phyloP scores from a whole-genome alignment of 768 basidiomycete species.

The Leccinum arenicola region DNA sequence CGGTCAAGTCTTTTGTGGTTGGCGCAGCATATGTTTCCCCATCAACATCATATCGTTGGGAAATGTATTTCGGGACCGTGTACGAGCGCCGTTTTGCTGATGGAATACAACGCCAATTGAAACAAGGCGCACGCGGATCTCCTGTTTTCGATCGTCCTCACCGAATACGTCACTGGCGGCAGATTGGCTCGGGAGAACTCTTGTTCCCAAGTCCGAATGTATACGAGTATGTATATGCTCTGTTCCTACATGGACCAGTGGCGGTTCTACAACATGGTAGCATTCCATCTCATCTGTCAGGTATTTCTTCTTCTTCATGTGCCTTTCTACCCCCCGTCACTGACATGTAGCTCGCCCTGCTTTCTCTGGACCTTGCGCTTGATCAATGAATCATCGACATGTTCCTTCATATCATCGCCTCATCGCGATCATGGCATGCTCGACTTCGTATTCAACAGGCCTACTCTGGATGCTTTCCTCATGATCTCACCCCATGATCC shows the following conservation, averaged over 20 bases:
- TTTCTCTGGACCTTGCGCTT: not conserved
- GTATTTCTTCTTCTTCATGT: not conserved
- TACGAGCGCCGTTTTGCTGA: not conserved
- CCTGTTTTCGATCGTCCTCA: not conserved
- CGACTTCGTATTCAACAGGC: not conserved
- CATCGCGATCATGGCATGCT: not conserved
- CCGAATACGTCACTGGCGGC: not conserved
- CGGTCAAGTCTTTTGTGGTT: not conserved
- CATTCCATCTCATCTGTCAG: slow-evolving; percentile 1
- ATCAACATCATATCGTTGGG: not conserved
- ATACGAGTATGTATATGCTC: not conserved
- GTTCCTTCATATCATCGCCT: not conserved
- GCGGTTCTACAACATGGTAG: not conserved
- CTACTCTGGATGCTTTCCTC: not conserved
- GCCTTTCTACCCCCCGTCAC: not conserved
- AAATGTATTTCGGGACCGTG: not conserved
- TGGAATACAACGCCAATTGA: not conserved
- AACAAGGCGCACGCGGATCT: not conserved
- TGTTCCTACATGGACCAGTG: not conserved
- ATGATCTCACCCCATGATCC: not conserved
- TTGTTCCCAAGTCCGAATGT: not conserved
- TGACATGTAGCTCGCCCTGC: not conserved
- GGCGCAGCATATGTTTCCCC: not conserved
- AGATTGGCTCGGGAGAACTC: not conserved
- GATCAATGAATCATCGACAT: not conserved